phyloP scores from a whole-genome alignment of 306 rosid species.

The Vachellia collinsii region DNA sequence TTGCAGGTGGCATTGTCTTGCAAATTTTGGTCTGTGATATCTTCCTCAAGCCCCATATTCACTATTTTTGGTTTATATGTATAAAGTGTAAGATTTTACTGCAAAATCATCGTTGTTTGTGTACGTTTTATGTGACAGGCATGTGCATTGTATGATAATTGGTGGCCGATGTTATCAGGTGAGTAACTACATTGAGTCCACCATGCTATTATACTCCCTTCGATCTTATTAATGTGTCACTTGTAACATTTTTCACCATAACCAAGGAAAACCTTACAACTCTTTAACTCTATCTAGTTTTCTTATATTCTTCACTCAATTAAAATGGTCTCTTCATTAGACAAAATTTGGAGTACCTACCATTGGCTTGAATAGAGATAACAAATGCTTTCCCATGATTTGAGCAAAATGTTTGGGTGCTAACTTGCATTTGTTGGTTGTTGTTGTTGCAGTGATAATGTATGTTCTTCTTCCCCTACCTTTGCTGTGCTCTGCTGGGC shows the following conservation, averaged over 20 bases:
- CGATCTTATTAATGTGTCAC: too few species aligned
- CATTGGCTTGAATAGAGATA: neutral
- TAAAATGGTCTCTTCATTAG: neutral
- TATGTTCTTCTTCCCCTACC: slow-evolving; percentile 83
- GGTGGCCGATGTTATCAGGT: slow-evolving; percentile 99
- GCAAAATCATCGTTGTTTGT: slow-evolving; percentile 17
- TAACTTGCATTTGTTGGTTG: neutral
- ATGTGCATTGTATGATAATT: slow-evolving; percentile 86
- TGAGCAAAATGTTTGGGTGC: neutral
- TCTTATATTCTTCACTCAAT: neutral
- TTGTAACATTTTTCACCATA: too few species aligned
- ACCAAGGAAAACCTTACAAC: too few species aligned
- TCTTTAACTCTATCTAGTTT: too few species aligned
- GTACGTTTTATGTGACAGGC: slow-evolving; percentile 64
- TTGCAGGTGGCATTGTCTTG: slow-evolving; percentile 82
- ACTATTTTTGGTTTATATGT: neutral
- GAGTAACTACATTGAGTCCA: slow-evolving; percentile 25
- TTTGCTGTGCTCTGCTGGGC: slow-evolving; percentile 60
- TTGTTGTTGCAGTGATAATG: slow-evolving; percentile 64
- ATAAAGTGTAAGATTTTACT: slow-evolving; percentile 14
- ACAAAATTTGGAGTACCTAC: neutral
- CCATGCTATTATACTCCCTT: neutral
- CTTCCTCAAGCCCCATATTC: slow-evolving; percentile 15
- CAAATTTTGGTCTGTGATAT: slow-evolving; percentile 80
- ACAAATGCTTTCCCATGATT: slow-evolving; percentile 15